These are phyloP conservation scores for Saccharomycopsis sp. DNA, from an alignment of 805 yeast species.

Conservation along the genomic window DNA sequence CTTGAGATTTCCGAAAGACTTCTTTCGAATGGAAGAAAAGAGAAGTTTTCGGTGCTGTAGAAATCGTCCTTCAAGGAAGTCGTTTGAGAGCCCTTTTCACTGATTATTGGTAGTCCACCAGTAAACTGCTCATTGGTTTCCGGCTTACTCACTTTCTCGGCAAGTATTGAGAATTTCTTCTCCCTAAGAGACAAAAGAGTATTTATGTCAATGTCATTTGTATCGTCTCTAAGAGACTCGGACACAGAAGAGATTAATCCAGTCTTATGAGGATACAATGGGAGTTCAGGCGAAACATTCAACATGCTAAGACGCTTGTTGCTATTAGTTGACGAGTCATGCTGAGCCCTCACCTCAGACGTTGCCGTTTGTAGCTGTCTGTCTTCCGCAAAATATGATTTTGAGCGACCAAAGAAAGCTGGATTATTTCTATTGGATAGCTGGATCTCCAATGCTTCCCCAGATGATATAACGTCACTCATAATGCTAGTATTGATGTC, in stretches of 20 bases:
- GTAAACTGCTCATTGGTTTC: background rate
- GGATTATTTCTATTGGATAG: background rate
- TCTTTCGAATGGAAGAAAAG: background rate
- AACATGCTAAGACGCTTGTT: background rate
- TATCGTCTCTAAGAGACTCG: background rate
- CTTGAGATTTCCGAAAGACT: background rate
- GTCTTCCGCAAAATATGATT: background rate
- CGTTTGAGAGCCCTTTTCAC: background rate
- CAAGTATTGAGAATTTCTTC: background rate
- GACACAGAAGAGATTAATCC: background rate
- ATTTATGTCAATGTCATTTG: background rate
- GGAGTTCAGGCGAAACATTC: background rate
- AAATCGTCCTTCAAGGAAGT: background rate
- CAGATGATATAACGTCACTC: slow-evolving; percentile 1
- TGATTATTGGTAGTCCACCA: background rate
- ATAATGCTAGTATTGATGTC: background rate
- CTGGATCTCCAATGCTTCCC: background rate
- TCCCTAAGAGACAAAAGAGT: background rate
- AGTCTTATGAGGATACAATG: background rate
- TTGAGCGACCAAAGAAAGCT: background rate
- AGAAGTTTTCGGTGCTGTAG: background rate
- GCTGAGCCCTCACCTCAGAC: background rate
- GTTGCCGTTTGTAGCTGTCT: background rate
- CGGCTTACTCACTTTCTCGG: background rate
- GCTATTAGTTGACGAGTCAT: too few relatives aligned